phyloP scores from a whole-genome alignment of 2,329 filamentous ascomycete species.

The Ascochyta rabiei region DNA sequence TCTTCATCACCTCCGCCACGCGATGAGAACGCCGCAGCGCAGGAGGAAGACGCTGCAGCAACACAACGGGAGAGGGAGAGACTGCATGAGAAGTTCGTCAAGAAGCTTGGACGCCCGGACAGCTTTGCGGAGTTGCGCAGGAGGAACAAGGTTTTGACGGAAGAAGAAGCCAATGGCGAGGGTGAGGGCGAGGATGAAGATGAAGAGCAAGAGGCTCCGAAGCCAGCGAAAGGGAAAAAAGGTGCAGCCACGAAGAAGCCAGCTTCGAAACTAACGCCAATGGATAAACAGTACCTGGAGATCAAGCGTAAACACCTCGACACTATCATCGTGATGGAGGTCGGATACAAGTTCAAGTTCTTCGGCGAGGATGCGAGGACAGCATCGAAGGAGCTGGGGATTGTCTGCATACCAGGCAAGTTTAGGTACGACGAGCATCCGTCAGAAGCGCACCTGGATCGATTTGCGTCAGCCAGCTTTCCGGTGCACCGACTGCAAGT shows the following conservation, averaged over 20 bases:
- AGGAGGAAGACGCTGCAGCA: constrained; percentile 57
- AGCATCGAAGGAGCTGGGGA: constrained; percentile 88
- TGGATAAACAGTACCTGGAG: constrained; percentile 91
- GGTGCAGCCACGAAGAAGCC: constrained; percentile 68
- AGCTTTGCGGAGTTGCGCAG: constrained; percentile 73
- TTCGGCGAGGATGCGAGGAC: constrained; percentile 92
- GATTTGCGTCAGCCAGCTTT: constrained; percentile 94
- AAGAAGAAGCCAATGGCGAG: constrained; percentile 60
- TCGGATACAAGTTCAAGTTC: constrained; percentile 97
- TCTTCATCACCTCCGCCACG: constrained; percentile 54
- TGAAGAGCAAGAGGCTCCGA: constrained; percentile 61
- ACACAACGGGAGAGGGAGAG: constrained; percentile 67
- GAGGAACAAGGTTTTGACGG: constrained; percentile 60
- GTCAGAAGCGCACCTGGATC: constrained; percentile 88
- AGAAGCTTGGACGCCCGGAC: constrained; percentile 86
- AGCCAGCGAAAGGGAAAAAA: constrained; percentile 57
- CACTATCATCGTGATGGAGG: constrained; percentile 88
- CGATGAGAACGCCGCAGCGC: constrained; percentile 47
- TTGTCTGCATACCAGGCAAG: constrained; percentile 96
- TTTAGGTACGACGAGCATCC: constrained; percentile 83
- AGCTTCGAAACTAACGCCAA: constrained; percentile 84
- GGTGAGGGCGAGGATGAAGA: constrained; percentile 63
- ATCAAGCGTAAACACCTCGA: constrained; percentile 93
- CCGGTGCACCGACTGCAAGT: constrained; percentile 90
- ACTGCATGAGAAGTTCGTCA: constrained; percentile 83